Conservation (phyloP, 2,329 filamentous ascomycete genomes). For the Pezizomycotina sp. region DNA sequence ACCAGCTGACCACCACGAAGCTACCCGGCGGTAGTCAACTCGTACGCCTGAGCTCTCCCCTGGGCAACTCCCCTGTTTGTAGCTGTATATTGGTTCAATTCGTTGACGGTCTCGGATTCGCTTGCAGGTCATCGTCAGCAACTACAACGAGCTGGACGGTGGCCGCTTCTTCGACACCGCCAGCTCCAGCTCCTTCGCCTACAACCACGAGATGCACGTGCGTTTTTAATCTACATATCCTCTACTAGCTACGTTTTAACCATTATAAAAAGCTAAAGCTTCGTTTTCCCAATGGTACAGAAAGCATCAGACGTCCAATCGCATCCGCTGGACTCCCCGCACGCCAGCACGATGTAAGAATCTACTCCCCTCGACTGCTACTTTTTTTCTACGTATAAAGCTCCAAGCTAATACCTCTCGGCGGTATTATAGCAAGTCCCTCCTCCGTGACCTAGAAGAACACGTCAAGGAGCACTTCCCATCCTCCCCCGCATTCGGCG, state of each 20-base stretch:
- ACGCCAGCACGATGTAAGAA: slow-evolving; percentile 63
- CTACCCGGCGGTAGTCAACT: slow-evolving; percentile 69
- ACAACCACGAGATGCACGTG: slow-evolving; percentile 70
- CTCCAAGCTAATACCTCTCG: background rate
- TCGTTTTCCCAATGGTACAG: slow-evolving; percentile 35
- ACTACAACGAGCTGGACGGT: slow-evolving; percentile 64
- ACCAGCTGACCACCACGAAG: slow-evolving; percentile 78
- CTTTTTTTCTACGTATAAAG: background rate
- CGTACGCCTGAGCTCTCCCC: slow-evolving; percentile 34
- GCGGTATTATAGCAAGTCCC: slow-evolving; percentile 48
- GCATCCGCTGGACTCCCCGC: slow-evolving; percentile 56
- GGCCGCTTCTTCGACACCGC: slow-evolving; percentile 82
- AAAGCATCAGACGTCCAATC: slow-evolving; percentile 73
- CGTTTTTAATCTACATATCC: slow-evolving; percentile 4
- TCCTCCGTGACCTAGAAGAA: slow-evolving; percentile 55
- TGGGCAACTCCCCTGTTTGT: background rate
- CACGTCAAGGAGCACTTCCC: slow-evolving; percentile 85
- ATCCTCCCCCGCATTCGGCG: slow-evolving; percentile 54
- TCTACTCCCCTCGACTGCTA: no score
- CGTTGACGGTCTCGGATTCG: slow-evolving; percentile 1
- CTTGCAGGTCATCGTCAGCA: slow-evolving; percentile 56
- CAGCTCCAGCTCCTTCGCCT: slow-evolving; percentile 71
- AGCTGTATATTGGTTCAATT: background rate
- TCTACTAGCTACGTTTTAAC: slow-evolving; percentile 10
- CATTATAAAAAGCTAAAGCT: slow-evolving; percentile 7